Base-by-base conservation (phyloP, 805 yeast species). In the Sungouiozyma intestinalis region DNA sequence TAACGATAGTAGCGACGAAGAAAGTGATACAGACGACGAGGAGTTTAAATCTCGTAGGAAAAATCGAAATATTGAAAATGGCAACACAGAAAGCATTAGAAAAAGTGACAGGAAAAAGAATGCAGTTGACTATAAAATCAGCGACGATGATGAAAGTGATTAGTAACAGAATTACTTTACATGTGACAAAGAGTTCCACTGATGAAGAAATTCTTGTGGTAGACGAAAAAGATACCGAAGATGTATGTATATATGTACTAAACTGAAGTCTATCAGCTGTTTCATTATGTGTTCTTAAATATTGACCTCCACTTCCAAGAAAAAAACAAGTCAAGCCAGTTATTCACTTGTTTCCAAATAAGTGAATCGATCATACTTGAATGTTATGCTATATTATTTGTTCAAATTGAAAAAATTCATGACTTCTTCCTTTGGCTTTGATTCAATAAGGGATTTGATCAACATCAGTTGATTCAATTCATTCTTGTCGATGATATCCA, bases 381-480 rank as follows among this genome's bases (percentile, higher is more conserved):
- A 36, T 18, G 55, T 43, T 24, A 7, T 11, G 29, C 11, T 11
- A 7, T 24, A 7, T 24, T 11, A 32, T 46, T 32, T 19, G 44
- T 41, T 24, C n/a, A 55, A 48, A 43, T 64, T 64, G 43, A 86
- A 67, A 56, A 85, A 81, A 36, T 73, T 60, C 48, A 85, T 40
- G 36, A 87, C 59, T 38, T 74, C 72, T 3, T 77, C 85, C 49
- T 73, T 72, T 1, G 95, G 95, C 58, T 83, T 87, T 35, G 73
- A 46, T 48, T 75, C 71, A 59, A 88, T 71, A 40, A 88, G 62
- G 50, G 68, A 65, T 52, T 76, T 79, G 36, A 87, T 72, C 18
- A 74, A 65, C 32, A 66, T 46, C 20, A 84, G 65, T 40, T 79
- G 79, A 3, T 63, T 54, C 1, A 74, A 34, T 48, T 81, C 88